phyloP scores from a whole-genome alignment of 176 grass and related monocot genomes.

The Rhynchospora tenuis region DNA sequence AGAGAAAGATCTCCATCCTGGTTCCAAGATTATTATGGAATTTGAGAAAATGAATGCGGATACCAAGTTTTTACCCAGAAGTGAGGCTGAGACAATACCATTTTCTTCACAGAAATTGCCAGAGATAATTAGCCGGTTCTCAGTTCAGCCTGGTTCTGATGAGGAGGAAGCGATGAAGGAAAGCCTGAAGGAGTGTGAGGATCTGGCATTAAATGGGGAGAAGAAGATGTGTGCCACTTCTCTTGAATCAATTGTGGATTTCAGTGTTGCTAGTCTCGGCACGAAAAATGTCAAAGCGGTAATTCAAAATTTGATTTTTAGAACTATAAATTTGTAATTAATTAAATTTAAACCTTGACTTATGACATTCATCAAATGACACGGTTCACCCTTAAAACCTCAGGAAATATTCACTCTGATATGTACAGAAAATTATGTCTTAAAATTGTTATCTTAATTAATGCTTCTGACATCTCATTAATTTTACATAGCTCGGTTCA shows the following conservation, averaged over 20 bases:
- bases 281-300: conserved; percentile 46
- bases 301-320: background rate
- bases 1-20: conserved; percentile 51
- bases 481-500: background rate
- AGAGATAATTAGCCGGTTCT: conserved; percentile 56
- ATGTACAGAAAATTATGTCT: background rate
- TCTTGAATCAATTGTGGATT: conserved; percentile 92
- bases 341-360: background rate
- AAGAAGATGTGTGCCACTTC: conserved; percentile 77
- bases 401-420: no score
- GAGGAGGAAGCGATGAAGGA: conserved; percentile 46
- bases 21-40: conserved; percentile 48
- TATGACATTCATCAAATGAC: background rate
- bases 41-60: conserved; percentile 29
- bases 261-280: conserved; percentile 57
- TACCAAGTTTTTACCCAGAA: conserved; percentile 39
- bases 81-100: conserved; percentile 53
- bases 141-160: conserved; percentile 41
- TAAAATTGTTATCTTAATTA: no score
- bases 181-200: conserved; percentile 65
- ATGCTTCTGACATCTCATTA: background rate
- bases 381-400: background rate
- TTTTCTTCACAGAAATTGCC: conserved; percentile 59
- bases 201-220: conserved; percentile 37
- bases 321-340: background rate